These are phyloP conservation scores for Umbelopsis isabellina DNA, from an alignment of 192 early-diverging fungal genomes.

Conservation along the genomic window DNA sequence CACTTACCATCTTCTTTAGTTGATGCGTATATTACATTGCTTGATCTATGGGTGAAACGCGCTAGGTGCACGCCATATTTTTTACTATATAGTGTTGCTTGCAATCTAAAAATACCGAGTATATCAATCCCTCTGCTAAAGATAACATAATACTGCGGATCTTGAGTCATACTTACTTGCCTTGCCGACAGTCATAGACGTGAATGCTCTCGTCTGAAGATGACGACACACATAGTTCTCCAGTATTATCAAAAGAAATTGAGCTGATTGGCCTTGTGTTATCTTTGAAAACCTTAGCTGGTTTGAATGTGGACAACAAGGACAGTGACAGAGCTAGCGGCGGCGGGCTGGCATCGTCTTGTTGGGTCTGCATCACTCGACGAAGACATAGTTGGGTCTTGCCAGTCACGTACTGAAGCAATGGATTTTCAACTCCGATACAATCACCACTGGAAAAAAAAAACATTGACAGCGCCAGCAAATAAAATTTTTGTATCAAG, in stretches of 20 bases:
- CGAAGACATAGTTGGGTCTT: background rate
- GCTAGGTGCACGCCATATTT: conserved; percentile 94
- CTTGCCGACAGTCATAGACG: conserved; percentile 80
- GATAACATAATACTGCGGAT: background rate
- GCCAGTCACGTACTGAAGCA: background rate
- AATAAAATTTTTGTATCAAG: background rate
- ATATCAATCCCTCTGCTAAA: background rate
- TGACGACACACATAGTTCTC: conserved; percentile 77
- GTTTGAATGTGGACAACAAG: conserved; percentile 41
- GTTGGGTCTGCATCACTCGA: conserved; percentile 17
- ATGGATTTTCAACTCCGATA: background rate
- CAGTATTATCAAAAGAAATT: conserved; percentile 78
- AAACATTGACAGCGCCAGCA: conserved; percentile 1
- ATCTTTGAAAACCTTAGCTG: conserved; percentile 78
- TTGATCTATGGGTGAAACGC: conserved; percentile 82
- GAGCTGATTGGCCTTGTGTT: conserved; percentile 77
- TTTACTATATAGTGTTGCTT: conserved; percentile 83
- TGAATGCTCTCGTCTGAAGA: conserved; percentile 86
- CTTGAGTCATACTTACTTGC: conserved; percentile 63
- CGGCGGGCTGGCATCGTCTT: conserved; percentile 3
- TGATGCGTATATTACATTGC: conserved; percentile 86
- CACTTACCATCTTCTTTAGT: conserved; percentile 86
- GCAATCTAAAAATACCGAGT: conserved; percentile 45
- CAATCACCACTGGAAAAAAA: background rate
- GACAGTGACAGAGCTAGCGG: conserved; percentile 13